These are phyloP conservation scores for Zalaria sp. DNA, from an alignment of 2,329 filamentous ascomycete species.

Conservation along the genomic window DNA sequence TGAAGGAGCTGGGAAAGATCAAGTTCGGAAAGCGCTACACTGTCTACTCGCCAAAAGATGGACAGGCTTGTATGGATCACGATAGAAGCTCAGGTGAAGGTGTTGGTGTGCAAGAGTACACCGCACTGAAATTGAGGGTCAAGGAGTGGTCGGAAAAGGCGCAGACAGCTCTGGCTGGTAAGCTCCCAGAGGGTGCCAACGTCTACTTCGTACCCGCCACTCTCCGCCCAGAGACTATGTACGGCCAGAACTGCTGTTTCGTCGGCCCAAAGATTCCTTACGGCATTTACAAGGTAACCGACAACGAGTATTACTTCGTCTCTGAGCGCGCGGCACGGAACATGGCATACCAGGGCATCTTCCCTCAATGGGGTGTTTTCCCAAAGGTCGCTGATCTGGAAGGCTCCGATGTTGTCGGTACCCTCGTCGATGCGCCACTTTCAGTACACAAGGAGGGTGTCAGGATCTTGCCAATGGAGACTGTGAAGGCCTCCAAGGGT, in stretches of 20 bases:
- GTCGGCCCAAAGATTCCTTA: slow-evolving; percentile 83
- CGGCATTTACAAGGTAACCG: slow-evolving; percentile 63
- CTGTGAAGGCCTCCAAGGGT: slow-evolving; percentile 81
- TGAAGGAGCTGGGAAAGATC: slow-evolving; percentile 83
- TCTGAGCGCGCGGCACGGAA: slow-evolving; percentile 78
- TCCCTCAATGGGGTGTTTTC: slow-evolving; percentile 61
- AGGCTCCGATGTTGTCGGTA: slow-evolving; percentile 72
- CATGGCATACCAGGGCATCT: slow-evolving; percentile 88
- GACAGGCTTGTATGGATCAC: slow-evolving; percentile 78
- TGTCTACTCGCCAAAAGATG: slow-evolving; percentile 81
- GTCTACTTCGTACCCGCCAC: slow-evolving; percentile 89
- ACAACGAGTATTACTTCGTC: slow-evolving; percentile 63
- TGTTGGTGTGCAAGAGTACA: slow-evolving; percentile 80
- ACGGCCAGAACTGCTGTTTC: slow-evolving; percentile 92
- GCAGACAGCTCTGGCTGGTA: slow-evolving; percentile 55
- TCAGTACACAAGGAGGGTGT: slow-evolving; percentile 74
- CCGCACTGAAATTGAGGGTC: slow-evolving; percentile 79
- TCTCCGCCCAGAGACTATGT: slow-evolving; percentile 94
- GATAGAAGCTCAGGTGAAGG: slow-evolving; percentile 71
- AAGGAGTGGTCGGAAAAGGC: slow-evolving; percentile 76
- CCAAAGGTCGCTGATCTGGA: slow-evolving; percentile 61
- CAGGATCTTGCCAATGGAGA: slow-evolving; percentile 88
- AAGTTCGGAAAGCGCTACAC: slow-evolving; percentile 89
- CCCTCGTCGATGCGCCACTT: slow-evolving; percentile 78
- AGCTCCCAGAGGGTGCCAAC: slow-evolving; percentile 63